Evolutionary conservation across 2,329 filamentous ascomycete species (phyloP).

Genomic region (Lasiodiplodia sp.): DNA sequence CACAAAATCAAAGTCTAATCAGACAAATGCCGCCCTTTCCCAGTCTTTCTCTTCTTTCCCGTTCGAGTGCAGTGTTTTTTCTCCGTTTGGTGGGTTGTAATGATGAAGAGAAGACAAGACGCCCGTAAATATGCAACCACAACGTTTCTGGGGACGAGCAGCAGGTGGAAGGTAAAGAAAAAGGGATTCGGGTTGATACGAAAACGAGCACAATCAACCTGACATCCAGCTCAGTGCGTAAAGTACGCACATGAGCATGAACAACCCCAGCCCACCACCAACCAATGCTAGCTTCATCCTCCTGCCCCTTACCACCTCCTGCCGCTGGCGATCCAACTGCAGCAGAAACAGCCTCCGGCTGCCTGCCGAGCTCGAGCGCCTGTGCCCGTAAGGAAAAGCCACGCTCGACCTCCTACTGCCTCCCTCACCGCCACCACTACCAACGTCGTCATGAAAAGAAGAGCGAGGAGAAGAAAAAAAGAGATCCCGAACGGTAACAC

Average conservation of each 20-base stretch:
- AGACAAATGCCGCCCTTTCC: conserved; percentile 17
- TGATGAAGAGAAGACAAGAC: not conserved
- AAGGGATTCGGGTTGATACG: conserved; percentile 3
- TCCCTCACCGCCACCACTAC: not conserved
- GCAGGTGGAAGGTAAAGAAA: not conserved
- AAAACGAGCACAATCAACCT: conserved; percentile 8
- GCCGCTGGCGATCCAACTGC: conserved; percentile 20
- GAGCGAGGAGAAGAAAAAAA: conserved; percentile 5
- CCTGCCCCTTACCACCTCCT: conserved; percentile 6
- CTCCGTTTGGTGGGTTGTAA: not conserved
- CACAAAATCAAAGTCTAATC: conserved; percentile 14
- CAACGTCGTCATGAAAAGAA: conserved; percentile 20
- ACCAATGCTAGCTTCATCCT: conserved; percentile 16
- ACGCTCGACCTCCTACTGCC: conserved; percentile 14
- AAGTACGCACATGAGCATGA: conserved; percentile 28
- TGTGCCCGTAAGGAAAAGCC: conserved; percentile 13
- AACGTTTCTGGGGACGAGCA: not conserved
- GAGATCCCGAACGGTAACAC: conserved; percentile 20
- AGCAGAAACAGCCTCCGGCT: conserved; percentile 9
- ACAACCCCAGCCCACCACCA: conserved; percentile 24
- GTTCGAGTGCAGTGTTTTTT: not conserved
- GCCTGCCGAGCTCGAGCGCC: conserved; percentile 18
- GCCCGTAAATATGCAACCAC: conserved; percentile 14
- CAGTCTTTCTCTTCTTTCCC: conserved; percentile 1
- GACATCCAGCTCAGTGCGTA: conserved; percentile 27